Conservation (phyloP, 2,329 filamentous ascomycete species). For the Xylariaceae sp. region DNA sequence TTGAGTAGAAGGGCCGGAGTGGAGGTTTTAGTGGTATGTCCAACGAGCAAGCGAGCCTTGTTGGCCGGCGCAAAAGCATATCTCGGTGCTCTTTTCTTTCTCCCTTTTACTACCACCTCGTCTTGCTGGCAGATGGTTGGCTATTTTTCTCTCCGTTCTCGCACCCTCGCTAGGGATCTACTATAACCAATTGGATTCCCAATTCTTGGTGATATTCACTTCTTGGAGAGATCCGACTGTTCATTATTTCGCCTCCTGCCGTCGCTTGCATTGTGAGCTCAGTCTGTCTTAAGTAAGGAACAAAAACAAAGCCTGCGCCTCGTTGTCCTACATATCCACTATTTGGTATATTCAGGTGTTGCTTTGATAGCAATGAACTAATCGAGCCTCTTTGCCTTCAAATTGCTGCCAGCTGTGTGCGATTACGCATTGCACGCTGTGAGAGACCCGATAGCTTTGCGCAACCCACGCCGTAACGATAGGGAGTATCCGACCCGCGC, state of each 20-base stretch:
- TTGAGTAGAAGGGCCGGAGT: slow-evolving; percentile 12
- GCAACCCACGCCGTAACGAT: slow-evolving; percentile 25
- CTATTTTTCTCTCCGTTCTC: neutral
- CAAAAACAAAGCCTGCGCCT: slow-evolving; percentile 3
- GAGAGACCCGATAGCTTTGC: slow-evolving; percentile 23
- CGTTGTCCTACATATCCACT: neutral
- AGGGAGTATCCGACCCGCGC: slow-evolving; percentile 20
- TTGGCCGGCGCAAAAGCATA: neutral
- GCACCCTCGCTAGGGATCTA: neutral
- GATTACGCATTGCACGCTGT: slow-evolving; percentile 21
- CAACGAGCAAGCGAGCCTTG: slow-evolving; percentile 13
- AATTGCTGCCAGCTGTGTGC: slow-evolving; percentile 24
- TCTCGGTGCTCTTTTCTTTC: neutral
- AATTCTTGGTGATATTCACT: neutral
- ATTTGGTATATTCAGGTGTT: slow-evolving; percentile 15
- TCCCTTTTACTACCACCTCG: slow-evolving; percentile 13
- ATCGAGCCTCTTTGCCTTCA: slow-evolving; percentile 25
- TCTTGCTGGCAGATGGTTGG: slow-evolving; percentile 12
- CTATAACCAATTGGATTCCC: slow-evolving; percentile 2
- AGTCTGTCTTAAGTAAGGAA: slow-evolving; percentile 3
- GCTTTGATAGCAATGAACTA: slow-evolving; percentile 31
- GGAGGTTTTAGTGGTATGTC: neutral
- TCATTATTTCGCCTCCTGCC: neutral
- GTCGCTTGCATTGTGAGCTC: slow-evolving; percentile 13
- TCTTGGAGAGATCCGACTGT: neutral